phyloP scores from a whole-genome alignment of 139 green algal species.

The Chlamydomonas eustigma region DNA sequence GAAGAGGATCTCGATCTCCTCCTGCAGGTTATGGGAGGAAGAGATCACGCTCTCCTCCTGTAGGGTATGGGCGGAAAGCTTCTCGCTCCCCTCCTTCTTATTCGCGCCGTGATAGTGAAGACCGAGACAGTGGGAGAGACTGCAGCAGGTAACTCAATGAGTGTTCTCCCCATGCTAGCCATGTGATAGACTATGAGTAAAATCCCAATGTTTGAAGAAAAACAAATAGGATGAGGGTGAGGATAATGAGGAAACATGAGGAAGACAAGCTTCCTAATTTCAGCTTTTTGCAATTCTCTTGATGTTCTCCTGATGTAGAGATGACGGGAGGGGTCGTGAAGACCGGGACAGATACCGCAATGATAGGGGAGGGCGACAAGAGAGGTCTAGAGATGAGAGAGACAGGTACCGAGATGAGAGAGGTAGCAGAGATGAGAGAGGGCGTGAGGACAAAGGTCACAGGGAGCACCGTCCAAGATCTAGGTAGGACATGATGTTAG shows the following conservation, averaged over 20 bases:
- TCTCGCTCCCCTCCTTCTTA: background rate
- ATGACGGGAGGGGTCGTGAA: too few species aligned
- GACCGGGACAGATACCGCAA: too few species aligned
- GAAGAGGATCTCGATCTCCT: background rate
- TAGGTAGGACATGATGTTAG: background rate
- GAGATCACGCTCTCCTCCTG: background rate
- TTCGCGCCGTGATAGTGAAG: background rate
- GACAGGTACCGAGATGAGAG: conserved; percentile 5
- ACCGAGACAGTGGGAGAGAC: conserved; percentile 10
- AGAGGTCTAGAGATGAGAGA: too few species aligned
- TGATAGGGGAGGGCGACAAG: too few species aligned
- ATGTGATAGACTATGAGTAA: background rate
- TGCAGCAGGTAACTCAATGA: conserved; percentile 7
- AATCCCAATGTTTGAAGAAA: background rate
- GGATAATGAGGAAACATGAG: background rate
- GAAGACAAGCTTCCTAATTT: background rate
- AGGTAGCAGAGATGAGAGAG: background rate
- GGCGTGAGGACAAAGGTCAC: background rate
- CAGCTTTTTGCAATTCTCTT: background rate
- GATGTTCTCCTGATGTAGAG: background rate
- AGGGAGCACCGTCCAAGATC: background rate
- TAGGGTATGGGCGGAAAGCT: conserved; percentile 6
- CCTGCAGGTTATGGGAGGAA: background rate
- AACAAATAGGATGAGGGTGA: background rate
- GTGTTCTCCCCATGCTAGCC: background rate